Evolutionary conservation across 805 yeast genomes (phyloP), one percentile per base, ranked within the genome.

Genomic region (Wickerhamomyces silvicola): DNA sequence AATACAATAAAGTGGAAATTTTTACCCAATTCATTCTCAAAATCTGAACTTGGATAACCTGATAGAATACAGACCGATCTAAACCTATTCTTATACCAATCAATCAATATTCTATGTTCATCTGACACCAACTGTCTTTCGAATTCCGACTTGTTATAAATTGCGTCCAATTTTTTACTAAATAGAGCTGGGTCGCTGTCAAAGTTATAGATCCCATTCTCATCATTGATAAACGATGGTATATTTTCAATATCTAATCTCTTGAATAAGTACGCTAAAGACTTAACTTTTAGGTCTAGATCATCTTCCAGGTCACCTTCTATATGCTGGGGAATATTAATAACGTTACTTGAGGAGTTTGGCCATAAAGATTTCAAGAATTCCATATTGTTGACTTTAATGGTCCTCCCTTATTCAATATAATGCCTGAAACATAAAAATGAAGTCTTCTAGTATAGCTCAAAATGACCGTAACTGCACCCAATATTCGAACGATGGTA

Each of bases 41-140:
- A 48, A 32, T 47, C 32, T 18, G 38, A 43, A 17, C 48, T 58
- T 3, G 86, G 84, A 7, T 38, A 35, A 17, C 60, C 74, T 4
- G 75, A 59, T 15, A 81, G 52, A 4, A 81, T 64, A 42, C 82
- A 68, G 46, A 72, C 52, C 2, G 82, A 61, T 33, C 90, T 60
- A 52, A 78, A 79, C 53, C 73, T 72, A 60, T 81, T 81, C 47
- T 78, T 78, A 28, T 63, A 50, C 68, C 76, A 81, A 48, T 81
- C 88, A 13, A 77, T 66, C 35, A 78, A 59, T 10, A 81, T 75
- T 17, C 87, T 61, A 48, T 79, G 77, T 35, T 78, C 78, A 51
- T 80, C 84, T 10, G 56, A 40, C n/a, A 62, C 34, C 26, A 80
- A 38, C 7, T 56, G 41, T 8, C 46, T 39, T 30, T 64, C 62